A percentile compares a stretch with the other conserved stretches of the same genome.
Evolutionary conservation across 805 yeast genomes (phyloP).

Genomic region (Metschnikowia anglica): DNA sequence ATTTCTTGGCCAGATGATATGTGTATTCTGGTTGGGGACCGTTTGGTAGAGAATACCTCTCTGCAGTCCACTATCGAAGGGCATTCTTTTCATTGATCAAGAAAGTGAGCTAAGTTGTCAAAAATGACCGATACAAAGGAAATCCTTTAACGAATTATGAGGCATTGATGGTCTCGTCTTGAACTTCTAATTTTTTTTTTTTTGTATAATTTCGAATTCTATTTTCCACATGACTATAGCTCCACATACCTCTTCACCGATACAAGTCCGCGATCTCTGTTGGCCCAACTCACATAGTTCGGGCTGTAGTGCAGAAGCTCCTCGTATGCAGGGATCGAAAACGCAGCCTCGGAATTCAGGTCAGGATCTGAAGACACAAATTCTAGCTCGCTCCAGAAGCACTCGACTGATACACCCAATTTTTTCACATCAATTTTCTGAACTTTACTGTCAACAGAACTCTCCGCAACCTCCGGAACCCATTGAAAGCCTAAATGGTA

Average conservation of each 20-base stretch:
- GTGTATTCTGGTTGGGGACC: too few relatives aligned
- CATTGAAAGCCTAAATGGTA: conserved; percentile 72
- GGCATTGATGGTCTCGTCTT: background rate
- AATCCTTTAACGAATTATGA: background rate
- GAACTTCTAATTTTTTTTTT: background rate
- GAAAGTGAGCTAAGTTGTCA: too few relatives aligned
- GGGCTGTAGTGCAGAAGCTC: conserved; percentile 73
- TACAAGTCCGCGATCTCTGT: conserved; percentile 66
- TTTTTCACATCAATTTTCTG: conserved; percentile 32
- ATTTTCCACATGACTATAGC: conserved; percentile 18
- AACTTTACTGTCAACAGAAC: conserved; percentile 23
- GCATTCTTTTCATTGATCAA: too few relatives aligned
- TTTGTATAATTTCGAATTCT: background rate
- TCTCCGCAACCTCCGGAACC: conserved; percentile 61
- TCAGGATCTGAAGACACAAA: background rate
- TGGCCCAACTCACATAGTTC: conserved; percentile 60
- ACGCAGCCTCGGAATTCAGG: conserved; percentile 35
- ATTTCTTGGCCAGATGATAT: background rate
- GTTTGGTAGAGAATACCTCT: too few relatives aligned
- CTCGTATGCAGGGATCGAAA: conserved; percentile 61
- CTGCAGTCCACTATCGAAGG: too few relatives aligned
- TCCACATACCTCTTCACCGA: conserved; percentile 51
- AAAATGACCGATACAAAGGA: background rate
- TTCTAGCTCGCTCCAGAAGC: conserved; percentile 75
- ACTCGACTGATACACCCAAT: conserved; percentile 59